Conservation (phyloP, 2,329 filamentous ascomycete genomes). For the Epichloe gansuensis region DNA sequence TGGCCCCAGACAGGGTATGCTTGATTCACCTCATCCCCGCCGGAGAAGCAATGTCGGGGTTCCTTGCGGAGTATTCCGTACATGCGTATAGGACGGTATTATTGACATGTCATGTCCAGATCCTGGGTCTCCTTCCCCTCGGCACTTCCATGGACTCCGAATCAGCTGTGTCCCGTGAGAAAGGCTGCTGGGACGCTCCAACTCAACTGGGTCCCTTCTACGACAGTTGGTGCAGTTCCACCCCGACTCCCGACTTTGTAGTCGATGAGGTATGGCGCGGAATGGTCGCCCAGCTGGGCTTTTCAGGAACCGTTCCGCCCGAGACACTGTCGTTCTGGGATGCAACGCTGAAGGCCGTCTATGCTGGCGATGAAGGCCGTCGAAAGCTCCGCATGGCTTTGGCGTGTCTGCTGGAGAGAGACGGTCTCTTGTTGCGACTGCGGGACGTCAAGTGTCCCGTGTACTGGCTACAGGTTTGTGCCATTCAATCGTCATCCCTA, state of each 20-base stretch:
- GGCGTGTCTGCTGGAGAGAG: slow-evolving; percentile 32
- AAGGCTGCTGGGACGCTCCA: slow-evolving; percentile 38
- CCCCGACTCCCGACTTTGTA: slow-evolving; percentile 33
- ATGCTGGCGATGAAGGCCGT: slow-evolving; percentile 37
- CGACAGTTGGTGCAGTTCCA: slow-evolving; percentile 27
- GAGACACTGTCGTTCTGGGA: slow-evolving; percentile 33
- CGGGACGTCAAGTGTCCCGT: slow-evolving; percentile 37
- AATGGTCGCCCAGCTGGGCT: slow-evolving; percentile 32
- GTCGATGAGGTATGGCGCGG: slow-evolving; percentile 34
- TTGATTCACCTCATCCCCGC: not conserved
- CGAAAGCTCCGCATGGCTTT: slow-evolving; percentile 34
- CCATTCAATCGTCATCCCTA: not conserved
- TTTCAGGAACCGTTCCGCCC: slow-evolving; percentile 26
- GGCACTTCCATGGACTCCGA: slow-evolving; percentile 43
- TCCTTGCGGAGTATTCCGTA: not conserved
- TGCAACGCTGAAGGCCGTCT: slow-evolving; percentile 31
- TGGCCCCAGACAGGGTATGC: slow-evolving; percentile 34
- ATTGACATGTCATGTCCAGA: slow-evolving; percentile 17
- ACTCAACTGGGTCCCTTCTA: slow-evolving; percentile 29
- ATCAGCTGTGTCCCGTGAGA: slow-evolving; percentile 30
- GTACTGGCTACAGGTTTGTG: slow-evolving; percentile 36
- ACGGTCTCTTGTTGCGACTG: slow-evolving; percentile 34
- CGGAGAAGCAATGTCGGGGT: not conserved
- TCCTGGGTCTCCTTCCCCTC: slow-evolving; percentile 34
- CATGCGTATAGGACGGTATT: not conserved